Percentiles rank a stretch among this genome's conserved stretches.
phyloP scores from a whole-genome alignment of 768 basidiomycete species.

The Lactarius vividus region DNA sequence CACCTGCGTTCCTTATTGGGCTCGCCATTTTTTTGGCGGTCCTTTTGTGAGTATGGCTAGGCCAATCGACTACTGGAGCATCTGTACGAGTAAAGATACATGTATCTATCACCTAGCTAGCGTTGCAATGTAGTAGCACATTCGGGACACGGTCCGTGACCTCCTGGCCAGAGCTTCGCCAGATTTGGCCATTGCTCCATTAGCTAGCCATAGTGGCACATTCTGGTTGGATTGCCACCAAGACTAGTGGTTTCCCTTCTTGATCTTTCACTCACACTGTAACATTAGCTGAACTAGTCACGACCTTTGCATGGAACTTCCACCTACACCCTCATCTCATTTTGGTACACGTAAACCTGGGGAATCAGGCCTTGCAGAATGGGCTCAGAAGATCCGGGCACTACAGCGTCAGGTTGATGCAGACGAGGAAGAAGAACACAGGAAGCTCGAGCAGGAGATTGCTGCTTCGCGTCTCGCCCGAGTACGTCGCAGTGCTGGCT shows the following conservation, averaged over 20 bases:
- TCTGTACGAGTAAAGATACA: background rate
- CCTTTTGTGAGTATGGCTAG: constrained; percentile 1
- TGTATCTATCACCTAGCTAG: background rate
- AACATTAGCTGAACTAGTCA: background rate
- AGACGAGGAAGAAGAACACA: constrained; percentile 75
- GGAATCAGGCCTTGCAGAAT: constrained; percentile 72
- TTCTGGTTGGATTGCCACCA: background rate
- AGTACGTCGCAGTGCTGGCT: constrained; percentile 42
- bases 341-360: constrained; percentile 37
- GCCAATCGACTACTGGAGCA: background rate
- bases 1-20: background rate
- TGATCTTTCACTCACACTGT: background rate
- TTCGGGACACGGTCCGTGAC: background rate
- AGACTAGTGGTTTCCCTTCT: background rate
- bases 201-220: background rate
- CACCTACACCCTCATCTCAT: constrained; percentile 20
- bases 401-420: constrained; percentile 79
- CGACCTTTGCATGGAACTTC: constrained; percentile 21
- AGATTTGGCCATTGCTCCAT: constrained; percentile 3
- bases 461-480: constrained; percentile 46
- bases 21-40: background rate
- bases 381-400: constrained; percentile 77
- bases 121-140: background rate
- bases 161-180: background rate
- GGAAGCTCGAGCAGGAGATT: constrained; percentile 59